phyloP scores from a whole-genome alignment of 2,329 filamentous ascomycete species.

The Didymella lethalis region DNA sequence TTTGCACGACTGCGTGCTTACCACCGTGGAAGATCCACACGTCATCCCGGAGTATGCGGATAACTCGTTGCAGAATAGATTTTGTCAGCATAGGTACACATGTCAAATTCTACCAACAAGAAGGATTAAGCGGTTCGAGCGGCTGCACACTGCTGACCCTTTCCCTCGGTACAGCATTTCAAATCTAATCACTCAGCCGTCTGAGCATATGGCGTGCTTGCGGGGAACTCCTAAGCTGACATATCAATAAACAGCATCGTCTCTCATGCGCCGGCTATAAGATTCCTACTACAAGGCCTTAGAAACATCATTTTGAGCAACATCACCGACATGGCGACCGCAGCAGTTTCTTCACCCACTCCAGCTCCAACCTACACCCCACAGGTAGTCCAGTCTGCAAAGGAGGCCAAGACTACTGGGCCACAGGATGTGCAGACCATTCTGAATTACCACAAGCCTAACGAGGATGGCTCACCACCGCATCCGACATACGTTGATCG shows the following conservation, averaged over 20 bases:
- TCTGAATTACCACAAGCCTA: not conserved
- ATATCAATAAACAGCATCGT: slow-evolving; percentile 23
- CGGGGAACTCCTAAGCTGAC: slow-evolving; percentile 41
- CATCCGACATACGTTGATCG: not conserved
- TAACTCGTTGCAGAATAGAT: not conserved
- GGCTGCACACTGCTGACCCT: not conserved
- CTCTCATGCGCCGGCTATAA: slow-evolving; percentile 13
- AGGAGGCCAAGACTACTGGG: not conserved
- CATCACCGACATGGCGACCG: not conserved
- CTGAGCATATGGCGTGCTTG: slow-evolving; percentile 43
- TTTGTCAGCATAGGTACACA: slow-evolving; percentile 1
- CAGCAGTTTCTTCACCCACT: not conserved
- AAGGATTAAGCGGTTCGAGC: not conserved
- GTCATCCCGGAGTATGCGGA: not conserved
- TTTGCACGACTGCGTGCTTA: not conserved
- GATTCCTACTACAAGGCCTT: not conserved
- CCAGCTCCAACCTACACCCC: not conserved
- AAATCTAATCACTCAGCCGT: slow-evolving; percentile 22
- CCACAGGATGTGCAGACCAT: not conserved
- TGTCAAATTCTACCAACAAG: not conserved
- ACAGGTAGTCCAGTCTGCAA: not conserved
- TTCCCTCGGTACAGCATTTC: not conserved
- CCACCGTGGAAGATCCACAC: not conserved
- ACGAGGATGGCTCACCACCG: not conserved
- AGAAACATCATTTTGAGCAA: not conserved